Evolutionary conservation across 345 rosid genomes (phyloP).

Genomic region (Punica granatum): DNA sequence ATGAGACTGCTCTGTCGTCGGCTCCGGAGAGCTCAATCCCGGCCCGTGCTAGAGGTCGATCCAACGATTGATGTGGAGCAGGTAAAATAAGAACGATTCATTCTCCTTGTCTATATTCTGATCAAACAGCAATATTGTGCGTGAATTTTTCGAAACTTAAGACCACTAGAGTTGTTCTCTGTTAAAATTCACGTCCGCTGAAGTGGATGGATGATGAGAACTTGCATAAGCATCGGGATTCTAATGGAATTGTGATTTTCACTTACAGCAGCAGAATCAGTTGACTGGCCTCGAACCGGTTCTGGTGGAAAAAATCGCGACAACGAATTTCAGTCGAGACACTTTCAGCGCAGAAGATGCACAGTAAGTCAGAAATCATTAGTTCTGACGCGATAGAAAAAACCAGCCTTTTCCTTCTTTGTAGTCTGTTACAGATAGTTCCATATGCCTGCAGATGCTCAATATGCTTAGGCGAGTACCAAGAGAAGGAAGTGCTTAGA

Average conservation of each 20-base stretch:
- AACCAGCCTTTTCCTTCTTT: not conserved
- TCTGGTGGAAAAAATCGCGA: conserved; percentile 62
- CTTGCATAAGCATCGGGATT: not conserved
- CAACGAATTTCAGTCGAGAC: conserved; percentile 40
- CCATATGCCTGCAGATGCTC: conserved; percentile 40
- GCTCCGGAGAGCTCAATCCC: conserved; percentile 23
- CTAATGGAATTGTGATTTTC: not conserved
- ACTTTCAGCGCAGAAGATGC: conserved; percentile 51
- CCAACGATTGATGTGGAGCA: conserved; percentile 44
- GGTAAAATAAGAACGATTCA: conserved; percentile 20
- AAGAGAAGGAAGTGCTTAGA: conserved; percentile 51
- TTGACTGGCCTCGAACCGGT: conserved; percentile 44
- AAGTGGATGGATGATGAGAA: not conserved
- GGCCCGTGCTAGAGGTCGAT: conserved; percentile 39
- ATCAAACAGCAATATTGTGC: too few species aligned
- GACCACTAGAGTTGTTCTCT: not conserved
- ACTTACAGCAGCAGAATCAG: conserved; percentile 39
- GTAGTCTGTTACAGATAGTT: not conserved
- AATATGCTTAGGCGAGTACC: conserved; percentile 64
- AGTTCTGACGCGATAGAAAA: not conserved
- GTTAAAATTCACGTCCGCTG: not conserved
- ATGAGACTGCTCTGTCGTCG: conserved; percentile 56
- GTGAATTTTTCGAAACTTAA: not conserved
- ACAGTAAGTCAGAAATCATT: conserved; percentile 33
- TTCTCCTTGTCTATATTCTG: not conserved